Evolutionary conservation across 495 filamentous ascomycete genomes (phyloP).

Genomic region (Talaromyces thailandensis): DNA sequence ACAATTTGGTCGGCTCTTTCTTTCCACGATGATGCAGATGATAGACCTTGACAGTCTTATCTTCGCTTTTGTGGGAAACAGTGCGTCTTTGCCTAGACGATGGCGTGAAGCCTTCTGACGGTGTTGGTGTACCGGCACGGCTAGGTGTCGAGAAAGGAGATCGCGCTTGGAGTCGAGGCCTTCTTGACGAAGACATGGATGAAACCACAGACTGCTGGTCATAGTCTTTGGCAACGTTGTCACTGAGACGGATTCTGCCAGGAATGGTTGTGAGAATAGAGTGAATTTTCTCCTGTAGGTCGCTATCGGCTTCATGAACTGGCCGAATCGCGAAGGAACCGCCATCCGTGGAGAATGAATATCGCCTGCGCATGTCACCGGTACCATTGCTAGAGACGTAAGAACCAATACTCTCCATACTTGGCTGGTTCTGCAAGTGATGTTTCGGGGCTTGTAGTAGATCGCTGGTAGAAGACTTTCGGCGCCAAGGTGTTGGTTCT

Average conservation of each 20-base stretch:
- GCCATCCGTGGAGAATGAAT: constrained; percentile 7
- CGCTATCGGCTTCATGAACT: constrained; percentile 41
- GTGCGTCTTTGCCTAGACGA: constrained; percentile 34
- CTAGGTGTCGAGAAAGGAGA: constrained; percentile 27
- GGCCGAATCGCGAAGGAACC: constrained; percentile 16
- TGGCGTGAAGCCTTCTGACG: constrained; percentile 60
- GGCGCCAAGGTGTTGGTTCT: not conserved
- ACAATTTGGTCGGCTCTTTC: constrained; percentile 81
- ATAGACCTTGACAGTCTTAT: constrained; percentile 75
- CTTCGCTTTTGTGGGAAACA: constrained; percentile 26
- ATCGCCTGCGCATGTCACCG: not conserved
- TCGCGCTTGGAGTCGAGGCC: constrained; percentile 23
- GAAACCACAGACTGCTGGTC: constrained; percentile 27
- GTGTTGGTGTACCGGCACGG: constrained; percentile 46
- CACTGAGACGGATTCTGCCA: constrained; percentile 65
- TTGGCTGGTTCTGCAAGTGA: constrained; percentile 5
- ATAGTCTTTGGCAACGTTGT: constrained; percentile 25
- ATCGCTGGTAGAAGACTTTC: constrained; percentile 1
- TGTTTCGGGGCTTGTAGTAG: not conserved
- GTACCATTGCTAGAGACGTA: not conserved
- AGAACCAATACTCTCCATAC: constrained; percentile 7
- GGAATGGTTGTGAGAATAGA: constrained; percentile 75
- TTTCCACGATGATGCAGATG: constrained; percentile 81
- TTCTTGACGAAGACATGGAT: constrained; percentile 26
- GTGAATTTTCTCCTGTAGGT: constrained; percentile 77